Evolutionary conservation across 2,329 filamentous ascomycete species (phyloP), one percentile per base, ranked within the genome.

Genomic region (Aspergillus texensis): DNA sequence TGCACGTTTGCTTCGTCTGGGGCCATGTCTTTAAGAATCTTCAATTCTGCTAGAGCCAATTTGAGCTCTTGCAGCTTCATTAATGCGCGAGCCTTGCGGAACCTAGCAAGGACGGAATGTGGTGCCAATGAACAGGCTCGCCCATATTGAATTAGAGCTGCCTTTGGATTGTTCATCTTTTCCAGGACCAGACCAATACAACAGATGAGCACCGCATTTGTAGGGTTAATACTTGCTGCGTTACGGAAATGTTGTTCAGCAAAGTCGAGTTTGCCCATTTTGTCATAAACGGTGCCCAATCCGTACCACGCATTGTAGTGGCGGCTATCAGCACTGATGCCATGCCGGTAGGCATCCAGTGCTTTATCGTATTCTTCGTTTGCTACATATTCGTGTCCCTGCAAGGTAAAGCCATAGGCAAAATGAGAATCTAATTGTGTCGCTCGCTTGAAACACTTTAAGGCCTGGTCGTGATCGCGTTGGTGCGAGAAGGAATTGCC

Each of bases 291-390:
- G 41, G 81, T 85, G 9, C 86, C 88, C n/a, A 90, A 78, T 24
- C 95, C 95, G 76, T 98, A 99, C 87, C 96, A 98, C n/a, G 94
- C 95, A 74, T 97, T 97, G 82, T 98, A 99, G 75, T 97, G 94
- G 24, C 94, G 89, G 61, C 87, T 88, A 73, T 99, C 94, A 0
- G 92, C 93, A 52, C 89, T 87, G 69, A 99, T 91, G 1, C 93
- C 94, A 59, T 90, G 88, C 39, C 96, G 88, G 77, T 97, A 99
- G 2, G 93, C 90, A 45, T 89, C 88, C 52, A 97, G 86, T 0
- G 95, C 95, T 76, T 97, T 97, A 75, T 98, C 94, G 73, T 95
- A 97, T 77, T 99, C 96, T 78, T 99, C 96, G 69, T 97, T 98
- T 41, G 92, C 88, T 52, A 98, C 90, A 75, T 97, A 93, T 75